Evolutionary conservation across 2,329 filamentous ascomycete genomes (phyloP).

Genomic region (Ophiosphaerella herpotricha): DNA sequence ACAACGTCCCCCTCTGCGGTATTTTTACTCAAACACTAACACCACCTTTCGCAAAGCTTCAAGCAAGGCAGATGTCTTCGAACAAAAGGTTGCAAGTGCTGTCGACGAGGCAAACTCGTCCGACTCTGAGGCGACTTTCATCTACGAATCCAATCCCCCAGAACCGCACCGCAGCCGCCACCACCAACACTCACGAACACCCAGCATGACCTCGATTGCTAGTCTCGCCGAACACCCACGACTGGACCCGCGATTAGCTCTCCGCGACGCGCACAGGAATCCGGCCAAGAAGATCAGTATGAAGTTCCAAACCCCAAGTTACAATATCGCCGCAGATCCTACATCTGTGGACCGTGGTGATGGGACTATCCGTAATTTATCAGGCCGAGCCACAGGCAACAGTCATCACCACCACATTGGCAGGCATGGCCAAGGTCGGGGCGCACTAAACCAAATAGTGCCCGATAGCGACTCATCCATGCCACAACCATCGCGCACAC

Average conservation of each 20-base stretch:
- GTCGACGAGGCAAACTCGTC: conserved; percentile 96
- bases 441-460: conserved; percentile 71
- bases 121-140: conserved; percentile 97
- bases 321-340: conserved; percentile 60
- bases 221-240: conserved; percentile 61
- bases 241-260: conserved; percentile 53
- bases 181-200: conserved; percentile 87
- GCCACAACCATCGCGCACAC: conserved; percentile 69
- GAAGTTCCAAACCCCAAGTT: conserved; percentile 86
- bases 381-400: conserved; percentile 59
- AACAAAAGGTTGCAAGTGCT: conserved; percentile 92
- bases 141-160: conserved; percentile 94
- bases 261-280: conserved; percentile 66
- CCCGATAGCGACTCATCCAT: conserved; percentile 64
- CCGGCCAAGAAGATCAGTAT: conserved; percentile 84
- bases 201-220: conserved; percentile 81
- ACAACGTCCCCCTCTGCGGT: conserved; percentile 32
- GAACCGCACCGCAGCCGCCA: conserved; percentile 70
- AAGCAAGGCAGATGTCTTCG: conserved; percentile 97
- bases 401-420: conserved; percentile 81
- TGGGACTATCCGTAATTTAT: conserved; percentile 47
- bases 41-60: conserved; percentile 63
- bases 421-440: conserved; percentile 74
- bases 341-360: conserved; percentile 46
- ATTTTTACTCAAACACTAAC: conserved; percentile 46